Base-by-base conservation (phyloP, 129 eudicot genomes). In the Oenanthe sinensis region DNA sequence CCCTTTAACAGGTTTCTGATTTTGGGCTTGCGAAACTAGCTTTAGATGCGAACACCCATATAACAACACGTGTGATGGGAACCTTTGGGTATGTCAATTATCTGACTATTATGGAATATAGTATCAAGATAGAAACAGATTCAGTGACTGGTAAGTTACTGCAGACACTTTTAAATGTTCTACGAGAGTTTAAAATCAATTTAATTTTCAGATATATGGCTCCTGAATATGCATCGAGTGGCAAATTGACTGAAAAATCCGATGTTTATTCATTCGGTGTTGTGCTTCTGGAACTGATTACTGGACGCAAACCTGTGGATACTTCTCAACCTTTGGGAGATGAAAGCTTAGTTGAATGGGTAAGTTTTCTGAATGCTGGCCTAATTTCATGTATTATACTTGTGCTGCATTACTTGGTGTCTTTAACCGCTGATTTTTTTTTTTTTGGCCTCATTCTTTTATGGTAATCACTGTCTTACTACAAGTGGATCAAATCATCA, bases 31-130 rank as follows among this genome's bases (percentile, higher is more conserved):
- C 98, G 9, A 93, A 85, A 81, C 86, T 93, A 82, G 92, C 90
- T 76, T 77, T 84, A 37, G 98, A 93, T 78, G 77, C 90, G n/a
- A 78, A 91, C 79, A 86, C 98, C 72, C 98, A 93, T 84, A 70
- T 93, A 60, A 91, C 93, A 60, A 93, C 98, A 28, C 98, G 97
- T 13, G 98, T 93, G 55, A 88, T 93, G 98, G 98, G 98, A 79
- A 93, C 98, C 42, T 93, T 93, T 71, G 98, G 98, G 98, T 93
- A 91, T 37, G 80, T 33, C 24, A 39, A 73, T 60, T 12, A 68
- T 42, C 5, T 74, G 67, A 70, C 67, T 15, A 33, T 24, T 43
- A 12, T 58, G 6, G 62, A 43, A 75, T 50, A 48, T 19, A 12
- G 36, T 6, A 8, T 75, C 11, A 49, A 75, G 22, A 33, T 17